Evolutionary conservation across 2,329 filamentous ascomycete species (phyloP), one percentile per base, ranked within the genome.

Genomic region (Alternaria consortialis): DNA sequence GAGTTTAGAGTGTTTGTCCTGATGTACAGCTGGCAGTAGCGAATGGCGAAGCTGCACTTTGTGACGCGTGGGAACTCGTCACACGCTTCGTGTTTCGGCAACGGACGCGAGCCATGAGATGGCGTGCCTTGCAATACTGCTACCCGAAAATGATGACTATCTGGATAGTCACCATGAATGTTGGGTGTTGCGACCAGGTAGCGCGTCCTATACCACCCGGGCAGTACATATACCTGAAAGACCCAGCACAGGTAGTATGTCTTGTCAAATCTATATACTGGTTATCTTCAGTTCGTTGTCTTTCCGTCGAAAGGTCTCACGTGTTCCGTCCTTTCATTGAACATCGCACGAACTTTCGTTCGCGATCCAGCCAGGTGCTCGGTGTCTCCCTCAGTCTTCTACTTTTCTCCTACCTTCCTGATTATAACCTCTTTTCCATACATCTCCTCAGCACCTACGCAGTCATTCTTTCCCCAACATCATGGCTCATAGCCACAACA

Each of bases 401-500:
- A n/a, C 4, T 27, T 2, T 25, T 42, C 3, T 29, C 23, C 15
- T 51, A 23, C 13, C 9, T 7, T 51, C 29, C 25, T 1, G 15
- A 11, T 25, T 3, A 1, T 25, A 23, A 48, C 6, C 20, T 25
- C 13, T 23, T 6, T 20, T 34, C 27, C n/a, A 9, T n/a, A 5
- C 13, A 4, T 15, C 31, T 17, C 36, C 13, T 60, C 15, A 34
- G 4, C 25, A 31, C 15, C 23, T 40, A 31, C 12, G 6, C 27
- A 9, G 31, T 52, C 39, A 32, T 4, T 52, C 5, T 37, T 50
- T 36, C 32, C 12, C 46, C 31, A 4, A 34, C 32, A 39, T 11
- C 51, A 72, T 72, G 70, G 62, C 50, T 11, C 62, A 68, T 52
- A 63, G 34, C n/a, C 65, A 67, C 20, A 15, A 15, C 36, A 43